Evolutionary conservation across 176 grass and related monocot species (phyloP), one percentile per base, ranked within the genome.

Genomic region (Stipa capillata): DNA sequence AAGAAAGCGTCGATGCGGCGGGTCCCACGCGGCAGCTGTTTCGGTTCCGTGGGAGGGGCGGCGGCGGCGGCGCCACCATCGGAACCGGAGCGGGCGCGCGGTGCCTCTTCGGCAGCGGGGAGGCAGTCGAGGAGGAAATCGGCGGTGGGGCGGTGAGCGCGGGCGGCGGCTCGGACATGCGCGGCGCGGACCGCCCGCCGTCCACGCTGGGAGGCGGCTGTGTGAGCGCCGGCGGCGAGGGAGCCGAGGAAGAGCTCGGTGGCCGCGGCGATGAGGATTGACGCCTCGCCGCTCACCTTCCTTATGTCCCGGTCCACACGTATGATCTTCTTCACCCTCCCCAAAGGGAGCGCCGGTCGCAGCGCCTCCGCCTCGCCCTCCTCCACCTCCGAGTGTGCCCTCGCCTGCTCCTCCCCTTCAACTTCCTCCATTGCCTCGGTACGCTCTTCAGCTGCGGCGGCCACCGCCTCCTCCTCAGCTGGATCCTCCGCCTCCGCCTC

Each of bases 121-220:
- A 98, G 87, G 83, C 85, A 97, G 64, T 92, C 91, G 33, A 97
- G 89, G 48, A 97, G 91, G 80, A 94, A 92, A 50, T 92, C 91
- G 36, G 87, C 86, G 2, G 87, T 97, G 12, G 87, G 95, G 1
- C 77, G 85, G 77, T 97, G 91, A 25, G 86, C 79, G 54, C 75
- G 74, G 17, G 75, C 89, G 15, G 94, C 91, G 57, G 82, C 73
- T 64, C 87, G 70, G 68, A 98, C 69, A 49, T 98, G 87, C 4
- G 72, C 85, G 12, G 65, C 75, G 45, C 85, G 88, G 54, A 98
- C 67, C 35, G 72, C 28, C 14, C 85, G 91, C 2, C 85, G 52
- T 48, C 90, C 86, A 0, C 85, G 86, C 35, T 59, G 44, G 1
- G 84, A 8, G 0, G 79, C 85, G 2, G 85, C 87, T 16, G 79